Percentiles rank a stretch among this genome's conserved stretches.
These are phyloP conservation scores for Penicillium freii DNA, from an alignment of 2,329 filamentous ascomycete species.

Conservation along the genomic window DNA sequence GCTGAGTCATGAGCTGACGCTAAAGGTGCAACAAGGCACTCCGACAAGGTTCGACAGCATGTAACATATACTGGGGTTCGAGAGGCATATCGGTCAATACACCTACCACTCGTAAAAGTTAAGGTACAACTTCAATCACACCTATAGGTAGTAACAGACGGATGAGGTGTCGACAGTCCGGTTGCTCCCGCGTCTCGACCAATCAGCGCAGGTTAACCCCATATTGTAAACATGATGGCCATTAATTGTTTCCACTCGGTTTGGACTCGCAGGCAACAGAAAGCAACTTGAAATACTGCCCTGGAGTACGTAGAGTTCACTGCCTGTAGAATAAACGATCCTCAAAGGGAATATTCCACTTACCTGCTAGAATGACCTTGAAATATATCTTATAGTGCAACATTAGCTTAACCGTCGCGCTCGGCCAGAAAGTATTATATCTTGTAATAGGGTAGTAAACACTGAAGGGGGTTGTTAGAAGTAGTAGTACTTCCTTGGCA, in stretches of 20 bases:
- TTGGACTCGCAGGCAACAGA: not conserved
- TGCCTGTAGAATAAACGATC: too few species aligned
- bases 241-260: not conserved
- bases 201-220: not conserved
- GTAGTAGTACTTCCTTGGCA: too few species aligned
- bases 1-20: not conserved
- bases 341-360: not conserved
- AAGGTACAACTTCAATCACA: not conserved
- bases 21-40: not conserved
- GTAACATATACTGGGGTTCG: not conserved
- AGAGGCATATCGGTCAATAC: not conserved
- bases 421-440: not conserved
- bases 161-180: not conserved
- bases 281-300: too few species aligned
- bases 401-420: rapidly evolving
- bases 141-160: not conserved
- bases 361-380: not conserved
- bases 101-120: rapidly evolving
- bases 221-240: not conserved
- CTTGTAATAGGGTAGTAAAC: not conserved
- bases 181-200: not conserved
- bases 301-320: not conserved
- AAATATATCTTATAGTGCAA: not conserved
- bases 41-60: too few species aligned
- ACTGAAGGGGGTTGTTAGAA: rapidly evolving